These are phyloP conservation scores for Rhododendron henanense DNA, from an alignment of 148 eudicot genomes.

Conservation along the genomic window DNA sequence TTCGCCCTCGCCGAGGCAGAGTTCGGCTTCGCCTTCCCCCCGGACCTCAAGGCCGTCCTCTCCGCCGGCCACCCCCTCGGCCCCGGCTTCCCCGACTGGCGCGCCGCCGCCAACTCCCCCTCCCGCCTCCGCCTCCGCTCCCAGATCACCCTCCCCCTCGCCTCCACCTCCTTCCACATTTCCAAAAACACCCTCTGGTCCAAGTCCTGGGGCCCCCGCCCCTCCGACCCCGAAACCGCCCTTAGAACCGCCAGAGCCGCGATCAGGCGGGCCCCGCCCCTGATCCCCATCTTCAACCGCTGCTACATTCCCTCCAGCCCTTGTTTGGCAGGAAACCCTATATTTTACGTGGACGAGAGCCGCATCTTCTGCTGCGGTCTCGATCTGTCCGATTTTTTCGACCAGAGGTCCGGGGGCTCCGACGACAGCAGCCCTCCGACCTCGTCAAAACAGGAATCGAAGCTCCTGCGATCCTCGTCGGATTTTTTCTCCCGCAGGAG, in stretches of 20 bases:
- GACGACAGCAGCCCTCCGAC: not conserved
- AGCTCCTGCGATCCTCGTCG: conserved; percentile 20
- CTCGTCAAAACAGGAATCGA: conserved; percentile 30
- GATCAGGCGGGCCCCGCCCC: conserved; percentile 55
- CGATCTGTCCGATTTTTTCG: conserved; percentile 78
- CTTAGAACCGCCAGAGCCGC: conserved; percentile 47
- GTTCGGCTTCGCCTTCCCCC: conserved; percentile 80
- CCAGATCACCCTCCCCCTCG: conserved; percentile 64
- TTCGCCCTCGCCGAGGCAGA: conserved; percentile 80
- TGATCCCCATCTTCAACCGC: conserved; percentile 70
- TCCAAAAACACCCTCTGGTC: conserved; percentile 67
- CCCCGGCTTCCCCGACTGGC: conserved; percentile 89
- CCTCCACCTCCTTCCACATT: conserved; percentile 71
- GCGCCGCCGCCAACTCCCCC: conserved; percentile 37
- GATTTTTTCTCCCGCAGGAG: conserved; percentile 39
- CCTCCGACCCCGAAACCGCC: conserved; percentile 66
- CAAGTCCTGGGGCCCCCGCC: conserved; percentile 71
- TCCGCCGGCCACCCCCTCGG: conserved; percentile 70
- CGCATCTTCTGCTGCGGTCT: conserved; percentile 70
- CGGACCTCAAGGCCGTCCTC: conserved; percentile 68
- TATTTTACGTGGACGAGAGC: conserved; percentile 72
- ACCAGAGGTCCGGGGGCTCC: conserved; percentile 10
- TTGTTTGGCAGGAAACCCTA: conserved; percentile 67
- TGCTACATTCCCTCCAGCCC: conserved; percentile 83
- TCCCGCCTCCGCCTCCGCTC: conserved; percentile 58